These are phyloP conservation scores for Geranium brycei DNA, from an alignment of 345 rosid genomes.

Conservation along the genomic window DNA sequence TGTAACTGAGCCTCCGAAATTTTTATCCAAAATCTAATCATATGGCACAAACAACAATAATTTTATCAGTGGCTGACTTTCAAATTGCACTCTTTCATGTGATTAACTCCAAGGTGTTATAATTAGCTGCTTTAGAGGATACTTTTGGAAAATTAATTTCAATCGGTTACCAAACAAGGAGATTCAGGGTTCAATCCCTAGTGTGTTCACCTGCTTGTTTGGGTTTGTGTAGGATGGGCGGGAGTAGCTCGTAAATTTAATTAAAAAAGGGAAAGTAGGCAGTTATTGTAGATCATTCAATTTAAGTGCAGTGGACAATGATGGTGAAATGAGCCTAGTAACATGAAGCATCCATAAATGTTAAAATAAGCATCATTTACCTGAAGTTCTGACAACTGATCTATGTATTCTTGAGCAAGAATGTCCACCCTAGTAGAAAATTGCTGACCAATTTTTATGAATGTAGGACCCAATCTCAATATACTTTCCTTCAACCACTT, in stretches of 20 bases:
- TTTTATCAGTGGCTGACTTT: too few relatives aligned
- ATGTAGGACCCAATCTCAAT: constrained; percentile 89
- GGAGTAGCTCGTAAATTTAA: too few relatives aligned
- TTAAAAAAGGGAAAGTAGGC: too few relatives aligned
- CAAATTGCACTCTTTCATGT: too few relatives aligned
- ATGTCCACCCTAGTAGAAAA: constrained; percentile 97
- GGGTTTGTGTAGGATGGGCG: too few relatives aligned
- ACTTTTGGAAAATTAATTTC: background rate
- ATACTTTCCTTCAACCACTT: constrained; percentile 91
- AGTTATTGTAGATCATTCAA: background rate
- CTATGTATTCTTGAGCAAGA: constrained; percentile 96
- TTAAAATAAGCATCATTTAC: constrained; percentile 22
- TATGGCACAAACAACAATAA: too few relatives aligned
- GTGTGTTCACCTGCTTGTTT: too few relatives aligned
- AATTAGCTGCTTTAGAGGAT: background rate
- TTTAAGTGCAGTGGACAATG: background rate
- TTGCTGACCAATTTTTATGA: constrained; percentile 95
- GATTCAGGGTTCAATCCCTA: too few relatives aligned
- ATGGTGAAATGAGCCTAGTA: background rate
- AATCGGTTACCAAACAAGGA: background rate
- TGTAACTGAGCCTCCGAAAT: too few relatives aligned
- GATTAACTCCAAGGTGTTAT: too few relatives aligned
- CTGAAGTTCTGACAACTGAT: constrained; percentile 95
- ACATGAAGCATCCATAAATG: background rate
- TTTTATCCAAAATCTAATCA: too few relatives aligned